These are phyloP conservation scores for Ogataea neopini DNA, from an alignment of 805 yeast genomes.

Conservation along the genomic window DNA sequence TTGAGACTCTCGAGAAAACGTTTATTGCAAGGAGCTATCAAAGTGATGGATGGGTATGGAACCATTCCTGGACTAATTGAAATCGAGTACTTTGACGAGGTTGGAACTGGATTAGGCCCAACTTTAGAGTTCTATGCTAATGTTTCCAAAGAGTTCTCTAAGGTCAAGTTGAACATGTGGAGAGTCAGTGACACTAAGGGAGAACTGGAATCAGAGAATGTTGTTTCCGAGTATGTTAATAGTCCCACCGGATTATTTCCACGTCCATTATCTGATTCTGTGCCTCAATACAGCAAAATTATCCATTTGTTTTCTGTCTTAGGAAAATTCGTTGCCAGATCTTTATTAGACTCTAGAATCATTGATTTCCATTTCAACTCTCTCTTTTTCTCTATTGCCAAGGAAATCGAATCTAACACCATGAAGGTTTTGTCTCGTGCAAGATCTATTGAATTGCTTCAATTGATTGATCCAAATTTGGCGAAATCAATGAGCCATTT, in stretches of 20 bases:
- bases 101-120: constrained; percentile 96
- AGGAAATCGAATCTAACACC: constrained; percentile 23
- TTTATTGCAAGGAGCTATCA: constrained; percentile 73
- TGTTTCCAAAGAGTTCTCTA: constrained; percentile 74
- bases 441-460: constrained; percentile 40
- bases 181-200: constrained; percentile 34
- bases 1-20: constrained; percentile 72
- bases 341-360: constrained; percentile 83
- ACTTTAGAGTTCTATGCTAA: constrained; percentile 88
- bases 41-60: constrained; percentile 75
- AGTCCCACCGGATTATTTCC: constrained; percentile 70
- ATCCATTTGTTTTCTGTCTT: constrained; percentile 59
- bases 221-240: constrained; percentile 37
- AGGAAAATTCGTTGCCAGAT: constrained; percentile 85
- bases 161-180: constrained; percentile 66
- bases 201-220: constrained; percentile 9
- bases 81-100: constrained; percentile 86
- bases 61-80: constrained; percentile 80
- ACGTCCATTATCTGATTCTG: constrained; percentile 43
- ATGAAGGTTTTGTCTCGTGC: constrained; percentile 13
- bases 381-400: constrained; percentile 65
- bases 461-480: constrained; percentile 56
- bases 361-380: constrained; percentile 79
- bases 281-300: constrained; percentile 42
- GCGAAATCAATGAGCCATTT: constrained; percentile 59